Base-by-base conservation (phyloP, 2,329 filamentous ascomycete genomes). In the Fusarium sp. region DNA sequence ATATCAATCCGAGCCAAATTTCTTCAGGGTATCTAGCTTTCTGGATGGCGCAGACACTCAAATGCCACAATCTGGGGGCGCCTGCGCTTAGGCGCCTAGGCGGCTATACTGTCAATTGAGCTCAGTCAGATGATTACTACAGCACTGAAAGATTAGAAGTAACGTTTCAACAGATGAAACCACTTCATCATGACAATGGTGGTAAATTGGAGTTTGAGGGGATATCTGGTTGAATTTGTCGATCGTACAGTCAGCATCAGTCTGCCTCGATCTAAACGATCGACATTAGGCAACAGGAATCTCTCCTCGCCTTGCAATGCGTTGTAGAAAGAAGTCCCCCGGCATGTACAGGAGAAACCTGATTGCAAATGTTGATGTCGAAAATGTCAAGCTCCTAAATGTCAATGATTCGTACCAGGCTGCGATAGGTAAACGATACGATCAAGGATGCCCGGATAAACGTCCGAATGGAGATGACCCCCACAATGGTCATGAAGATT, bases 51-150 rank as follows among this genome's bases (percentile, higher is more conserved):
- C 58, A 64, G 60, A n/a, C 23, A 16, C 32, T 30, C 42, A 49
- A 33, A 40, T 62, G 60, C 49, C 52, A 59, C 60, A 42, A 42
- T 38, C 42, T 49, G 30, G 54, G 58, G 50, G 71, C 67, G 54
- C 50, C 49, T 60, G 73, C 63, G 72, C 64, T 56, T 75, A 54
- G 53, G 60, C 72, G 73, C 33, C 54, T 67, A 71, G 25, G 67
- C 73, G 73, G 73, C 67, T 69, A 65, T 35, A 50, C 38, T 25
- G 10, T 8, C 30, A 15, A 37, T 57, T 47, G 40, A 35, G 44
- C 56, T 28, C 37, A 33, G 38, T 42, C 37, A 44, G 43, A 23
- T 49, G 43, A 35, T 59, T 28, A 37, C 25, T 16, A 32, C 28
- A 33, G 38, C 28, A 35, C 28, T 21, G 23, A 11, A 23, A n/a